A percentile compares a stretch with the other conserved stretches of the same genome.
These are phyloP conservation scores for Euptelea pleiosperma DNA, from an alignment of 164 flowering plant genomes.

Conservation along the genomic window DNA sequence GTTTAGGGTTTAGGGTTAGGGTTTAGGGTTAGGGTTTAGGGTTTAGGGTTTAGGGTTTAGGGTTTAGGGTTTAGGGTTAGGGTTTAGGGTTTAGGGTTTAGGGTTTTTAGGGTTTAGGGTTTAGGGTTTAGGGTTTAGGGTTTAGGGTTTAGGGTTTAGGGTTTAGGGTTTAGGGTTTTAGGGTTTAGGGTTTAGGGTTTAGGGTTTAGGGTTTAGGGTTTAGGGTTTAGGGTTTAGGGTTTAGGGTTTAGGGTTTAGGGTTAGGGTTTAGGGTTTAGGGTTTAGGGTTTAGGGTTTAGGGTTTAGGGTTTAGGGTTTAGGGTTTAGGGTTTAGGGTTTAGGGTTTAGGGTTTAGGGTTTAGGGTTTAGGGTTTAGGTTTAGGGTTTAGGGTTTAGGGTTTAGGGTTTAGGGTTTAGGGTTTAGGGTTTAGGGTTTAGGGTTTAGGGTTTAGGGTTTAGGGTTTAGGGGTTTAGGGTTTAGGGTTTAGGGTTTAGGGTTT, in stretches of 20 bases:
- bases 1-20: constrained; percentile 9
- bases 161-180: too few relatives aligned
- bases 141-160: too few relatives aligned
- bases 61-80: too few relatives aligned
- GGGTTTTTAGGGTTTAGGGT: too few relatives aligned
- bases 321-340: constrained; percentile 13
- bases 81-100: too few relatives aligned
- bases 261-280: constrained; percentile 13
- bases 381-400: constrained; percentile 1
- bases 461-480: neutral
- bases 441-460: constrained; percentile 12
- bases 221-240: too few relatives aligned
- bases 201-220: too few relatives aligned
- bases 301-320: constrained; percentile 11
- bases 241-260: too few relatives aligned
- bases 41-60: too few relatives aligned
- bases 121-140: too few relatives aligned
- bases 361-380: neutral
- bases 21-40: too few relatives aligned
- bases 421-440: constrained; percentile 15
- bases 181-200: too few relatives aligned
- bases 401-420: constrained; percentile 7
- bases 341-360: constrained; percentile 13
- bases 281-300: constrained; percentile 9
- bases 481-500: constrained; percentile 14